A percentile compares a stretch with the other conserved stretches of the same genome.
Conservation (phyloP, 805 yeast genomes). For the Saccharomycopsis sp. region DNA sequence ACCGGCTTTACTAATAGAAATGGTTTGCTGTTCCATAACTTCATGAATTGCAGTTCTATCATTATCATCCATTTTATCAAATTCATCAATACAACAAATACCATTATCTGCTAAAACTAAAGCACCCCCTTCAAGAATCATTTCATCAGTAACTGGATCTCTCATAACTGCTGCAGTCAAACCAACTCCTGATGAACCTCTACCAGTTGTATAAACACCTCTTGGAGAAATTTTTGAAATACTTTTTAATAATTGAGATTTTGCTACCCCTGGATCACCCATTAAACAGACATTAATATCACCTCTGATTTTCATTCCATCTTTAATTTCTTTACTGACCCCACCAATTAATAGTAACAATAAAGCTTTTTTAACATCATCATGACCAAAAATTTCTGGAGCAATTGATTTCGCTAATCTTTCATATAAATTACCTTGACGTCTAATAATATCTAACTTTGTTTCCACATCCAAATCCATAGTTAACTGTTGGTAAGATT, state of each 20-base stretch:
- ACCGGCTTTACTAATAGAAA: constrained; percentile 95
- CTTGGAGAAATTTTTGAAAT: constrained; percentile 90
- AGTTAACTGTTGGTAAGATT: constrained; percentile 62
- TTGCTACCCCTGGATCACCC: constrained; percentile 99
- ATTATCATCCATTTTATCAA: constrained; percentile 95
- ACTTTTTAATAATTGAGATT: constrained; percentile 87
- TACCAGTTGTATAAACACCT: constrained; percentile 95
- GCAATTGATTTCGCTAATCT: constrained; percentile 83
- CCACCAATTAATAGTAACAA: constrained; percentile 85
- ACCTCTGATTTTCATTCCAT: constrained; percentile 96
- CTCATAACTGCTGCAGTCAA: constrained; percentile 98
- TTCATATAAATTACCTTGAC: constrained; percentile 65
- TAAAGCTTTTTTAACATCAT: constrained; percentile 86
- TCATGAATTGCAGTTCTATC: constrained; percentile 98
- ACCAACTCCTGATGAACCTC: constrained; percentile 98
- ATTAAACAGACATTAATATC: constrained; percentile 90
- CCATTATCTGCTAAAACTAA: constrained; percentile 95
- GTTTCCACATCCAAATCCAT: constrained; percentile 45
- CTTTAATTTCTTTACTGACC: constrained; percentile 88
- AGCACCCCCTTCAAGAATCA: constrained; percentile 98
- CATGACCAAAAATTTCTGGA: constrained; percentile 93
- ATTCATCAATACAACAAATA: constrained; percentile 97
- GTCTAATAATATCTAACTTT: constrained; percentile 44
- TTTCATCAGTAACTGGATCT: constrained; percentile 98
- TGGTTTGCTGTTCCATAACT: constrained; percentile 99